Evolutionary conservation across 345 rosid genomes (phyloP), one percentile per base, ranked within the genome.

Genomic region (Aurinia saxatilis): DNA sequence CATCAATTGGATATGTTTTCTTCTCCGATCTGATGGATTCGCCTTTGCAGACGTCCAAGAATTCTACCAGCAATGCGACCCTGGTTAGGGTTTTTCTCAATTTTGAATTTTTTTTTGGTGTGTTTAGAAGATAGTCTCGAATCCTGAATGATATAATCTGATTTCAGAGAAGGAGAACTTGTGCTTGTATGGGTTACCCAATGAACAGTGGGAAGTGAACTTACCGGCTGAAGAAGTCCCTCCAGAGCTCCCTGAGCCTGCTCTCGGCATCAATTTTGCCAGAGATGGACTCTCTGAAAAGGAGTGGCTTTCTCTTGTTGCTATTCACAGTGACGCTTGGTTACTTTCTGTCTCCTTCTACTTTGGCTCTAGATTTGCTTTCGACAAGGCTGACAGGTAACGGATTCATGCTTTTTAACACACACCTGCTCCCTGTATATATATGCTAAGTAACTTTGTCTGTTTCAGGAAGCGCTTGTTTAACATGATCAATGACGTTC

Each of bases 211-310:
- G 93, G 86, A 88, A 77, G 93, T 88, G 30, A 79, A 72, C 70
- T 79, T 88, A 60, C 96, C 96, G 10, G 90, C 86, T 67, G 91
- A 85, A 74, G 92, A 88, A 75, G 90, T 88, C 51, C 96, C 96
- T 25, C 90, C 96, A 0, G 96, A 88, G 84, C 76, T 88, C 15
- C 96, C 96, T 6, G 93, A 88, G 74, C 96, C 96, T 68, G 90
- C 90, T 39, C 73, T 88, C 14, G 96, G 96, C 19, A 88, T 88
- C 63, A 88, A 88, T 76, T 84, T 88, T 66, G 88, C 93, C 6
- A 79, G 93, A 74, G 93, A 88, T 59, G 96, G 90, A 15, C 85
- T 88, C 81, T 80, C 79, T 55, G 88, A 79, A 54, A 86, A 81
- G 59, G 96, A 85, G 52, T 88, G 96, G 96, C 70, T 88, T 52